Percentiles rank a stretch among this genome's conserved stretches.
phyloP scores from a whole-genome alignment of 2,329 filamentous ascomycete species.

The Talaromyces sp. region DNA sequence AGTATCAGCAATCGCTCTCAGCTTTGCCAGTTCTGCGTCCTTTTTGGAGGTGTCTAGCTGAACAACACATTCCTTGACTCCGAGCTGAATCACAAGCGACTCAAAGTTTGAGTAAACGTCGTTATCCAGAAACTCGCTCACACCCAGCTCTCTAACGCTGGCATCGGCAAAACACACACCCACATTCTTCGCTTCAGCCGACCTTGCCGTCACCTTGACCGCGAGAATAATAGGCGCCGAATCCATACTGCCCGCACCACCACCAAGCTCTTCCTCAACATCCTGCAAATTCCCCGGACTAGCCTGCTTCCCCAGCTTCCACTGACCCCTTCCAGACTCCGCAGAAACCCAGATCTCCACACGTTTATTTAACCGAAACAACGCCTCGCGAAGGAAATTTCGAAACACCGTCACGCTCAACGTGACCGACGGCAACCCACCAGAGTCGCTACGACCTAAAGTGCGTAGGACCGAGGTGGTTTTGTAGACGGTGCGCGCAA shows the following conservation, averaged over 20 bases:
- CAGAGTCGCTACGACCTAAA: conserved; percentile 75
- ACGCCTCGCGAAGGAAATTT: conserved; percentile 88
- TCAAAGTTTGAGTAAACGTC: conserved; percentile 98
- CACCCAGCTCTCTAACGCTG: conserved; percentile 87
- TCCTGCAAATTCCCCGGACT: conserved; percentile 96
- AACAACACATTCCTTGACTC: conserved; percentile 90
- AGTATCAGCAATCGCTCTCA: conserved; percentile 83
- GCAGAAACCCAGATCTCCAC: conserved; percentile 82
- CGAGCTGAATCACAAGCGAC: conserved; percentile 89
- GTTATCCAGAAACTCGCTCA: conserved; percentile 98
- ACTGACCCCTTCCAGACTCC: conserved; percentile 70
- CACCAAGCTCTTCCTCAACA: conserved; percentile 89
- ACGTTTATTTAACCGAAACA: conserved; percentile 85
- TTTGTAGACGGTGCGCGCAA: conserved; percentile 75
- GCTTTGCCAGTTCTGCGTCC: conserved; percentile 81
- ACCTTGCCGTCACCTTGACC: conserved; percentile 87
- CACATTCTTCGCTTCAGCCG: conserved; percentile 75
- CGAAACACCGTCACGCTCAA: conserved; percentile 93
- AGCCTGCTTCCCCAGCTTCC: conserved; percentile 86
- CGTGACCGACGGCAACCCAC: conserved; percentile 87
- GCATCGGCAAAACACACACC: conserved; percentile 98
- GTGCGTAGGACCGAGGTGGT: conserved; percentile 93
- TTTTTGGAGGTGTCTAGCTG: conserved; percentile 73
- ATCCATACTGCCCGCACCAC: conserved; percentile 60
- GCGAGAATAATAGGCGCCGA: conserved; percentile 90